phyloP scores from a whole-genome alignment of 2,329 filamentous ascomycete species.

The Colletotrichum sp. region DNA sequence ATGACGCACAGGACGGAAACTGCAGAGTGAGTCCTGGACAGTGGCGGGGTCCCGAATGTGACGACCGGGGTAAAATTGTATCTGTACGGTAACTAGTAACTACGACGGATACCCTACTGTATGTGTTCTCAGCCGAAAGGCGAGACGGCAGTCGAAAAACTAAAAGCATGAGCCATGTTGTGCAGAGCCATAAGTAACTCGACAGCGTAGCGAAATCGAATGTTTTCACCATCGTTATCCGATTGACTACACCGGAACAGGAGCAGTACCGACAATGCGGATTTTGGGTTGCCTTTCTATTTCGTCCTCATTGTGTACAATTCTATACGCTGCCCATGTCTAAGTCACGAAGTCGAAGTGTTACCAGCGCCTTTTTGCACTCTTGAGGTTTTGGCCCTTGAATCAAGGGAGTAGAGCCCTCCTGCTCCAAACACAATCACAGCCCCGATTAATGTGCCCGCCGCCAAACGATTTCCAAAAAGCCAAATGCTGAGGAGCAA shows the following conservation, averaged over 20 bases:
- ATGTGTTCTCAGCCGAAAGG: not conserved
- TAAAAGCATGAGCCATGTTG: not conserved
- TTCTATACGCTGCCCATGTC: not conserved
- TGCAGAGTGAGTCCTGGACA: not conserved
- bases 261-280: not conserved
- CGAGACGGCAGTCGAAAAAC: not conserved
- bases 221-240: not conserved
- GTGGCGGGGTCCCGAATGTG: not conserved
- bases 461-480: constrained; percentile 84
- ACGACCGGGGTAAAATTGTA: not conserved
- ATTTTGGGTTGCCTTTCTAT: not conserved
- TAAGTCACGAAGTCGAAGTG: constrained; percentile 3
- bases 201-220: not conserved
- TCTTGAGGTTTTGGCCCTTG: constrained; percentile 39
- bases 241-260: not conserved
- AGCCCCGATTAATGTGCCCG: constrained; percentile 81
- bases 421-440: constrained; percentile 88
- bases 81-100: not conserved
- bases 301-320: not conserved
- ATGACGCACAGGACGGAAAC: not conserved
- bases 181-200: not conserved
- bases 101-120: not conserved
- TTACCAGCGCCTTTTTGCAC: not conserved
- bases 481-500: constrained; percentile 90
- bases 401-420: constrained; percentile 87